Percentiles rank a stretch among this genome's conserved stretches.
phyloP scores from a whole-genome alignment of 2,329 filamentous ascomycete genomes.

The Phaeoacremonium minimum region DNA sequence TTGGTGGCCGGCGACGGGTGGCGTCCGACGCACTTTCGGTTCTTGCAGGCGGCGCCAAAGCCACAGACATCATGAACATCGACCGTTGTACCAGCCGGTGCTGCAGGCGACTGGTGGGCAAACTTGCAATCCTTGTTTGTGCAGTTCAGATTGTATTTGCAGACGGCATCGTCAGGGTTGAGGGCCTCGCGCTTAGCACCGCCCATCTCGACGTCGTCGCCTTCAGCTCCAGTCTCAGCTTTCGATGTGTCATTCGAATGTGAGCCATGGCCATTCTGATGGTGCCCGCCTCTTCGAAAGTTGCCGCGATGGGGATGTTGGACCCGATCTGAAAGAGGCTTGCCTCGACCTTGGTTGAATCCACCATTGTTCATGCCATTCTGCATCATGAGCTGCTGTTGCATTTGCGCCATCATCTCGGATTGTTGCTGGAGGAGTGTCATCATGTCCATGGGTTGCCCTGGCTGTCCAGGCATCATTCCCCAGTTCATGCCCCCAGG shows the following conservation, averaged over 20 bases:
- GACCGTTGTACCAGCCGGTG: slow-evolving; percentile 69
- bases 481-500: slow-evolving; percentile 38
- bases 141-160: slow-evolving; percentile 86
- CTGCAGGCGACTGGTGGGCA: slow-evolving; percentile 90
- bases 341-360: slow-evolving; percentile 36
- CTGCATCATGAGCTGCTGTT: slow-evolving; percentile 53
- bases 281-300: slow-evolving; percentile 43
- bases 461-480: slow-evolving; percentile 42
- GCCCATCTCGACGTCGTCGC: slow-evolving; percentile 62
- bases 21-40: slow-evolving; percentile 85
- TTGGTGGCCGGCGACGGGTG: slow-evolving; percentile 89
- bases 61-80: slow-evolving; percentile 78
- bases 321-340: slow-evolving; percentile 72
- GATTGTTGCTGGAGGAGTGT: slow-evolving; percentile 86
- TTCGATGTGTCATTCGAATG: slow-evolving; percentile 24
- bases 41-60: slow-evolving; percentile 91
- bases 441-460: slow-evolving; percentile 53
- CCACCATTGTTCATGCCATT: slow-evolving; percentile 36
- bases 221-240: slow-evolving; percentile 29
- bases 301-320: slow-evolving; percentile 49
- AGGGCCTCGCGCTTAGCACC: slow-evolving; percentile 47
- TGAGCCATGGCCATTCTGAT: slow-evolving; percentile 30
- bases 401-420: slow-evolving; percentile 76
- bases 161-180: slow-evolving; percentile 65
- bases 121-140: slow-evolving; percentile 87